Conservation (phyloP, 73 alveolate genomes). For the Tetrahymena malaccensis region DNA sequence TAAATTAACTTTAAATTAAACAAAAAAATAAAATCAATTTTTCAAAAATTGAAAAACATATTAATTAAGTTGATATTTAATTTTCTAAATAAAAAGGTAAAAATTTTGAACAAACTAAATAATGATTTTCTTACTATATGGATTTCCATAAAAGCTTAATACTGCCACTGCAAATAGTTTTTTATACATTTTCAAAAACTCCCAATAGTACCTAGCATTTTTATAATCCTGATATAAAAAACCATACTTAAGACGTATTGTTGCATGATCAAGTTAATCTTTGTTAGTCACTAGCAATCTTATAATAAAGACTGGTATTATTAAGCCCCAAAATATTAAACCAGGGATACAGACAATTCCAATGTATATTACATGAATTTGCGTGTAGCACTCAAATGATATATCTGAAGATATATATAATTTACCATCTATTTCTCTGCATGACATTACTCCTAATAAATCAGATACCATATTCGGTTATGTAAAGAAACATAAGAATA, state of each 20-base stretch:
- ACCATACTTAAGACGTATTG: neutral
- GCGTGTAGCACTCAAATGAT: neutral
- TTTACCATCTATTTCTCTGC: conserved; percentile 3
- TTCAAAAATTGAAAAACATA: neutral
- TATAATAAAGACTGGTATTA: conserved; percentile 6
- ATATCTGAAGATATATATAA: conserved; percentile 10
- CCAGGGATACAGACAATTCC: conserved; percentile 6
- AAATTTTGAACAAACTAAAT: neutral
- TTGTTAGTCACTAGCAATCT: neutral
- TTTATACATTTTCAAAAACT: neutral
- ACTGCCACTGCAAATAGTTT: neutral
- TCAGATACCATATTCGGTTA: conserved; percentile 9
- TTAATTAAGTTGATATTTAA: neutral
- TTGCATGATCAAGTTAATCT: neutral
- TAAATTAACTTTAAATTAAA: too few relatives aligned
- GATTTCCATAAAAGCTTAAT: neutral
- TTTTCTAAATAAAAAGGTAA: neutral
- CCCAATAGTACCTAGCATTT: neutral
- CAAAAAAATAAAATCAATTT: neutral
- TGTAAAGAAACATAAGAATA: neutral
- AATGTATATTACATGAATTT: neutral
- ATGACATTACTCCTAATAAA: neutral
- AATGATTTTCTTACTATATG: neutral
- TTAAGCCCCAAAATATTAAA: neutral
- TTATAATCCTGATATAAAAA: neutral